Percentiles rank a stretch among this genome's conserved stretches.
These are phyloP conservation scores for Stagonosporopsis vannaccii DNA, from an alignment of 2,329 filamentous ascomycete species.

Conservation along the genomic window DNA sequence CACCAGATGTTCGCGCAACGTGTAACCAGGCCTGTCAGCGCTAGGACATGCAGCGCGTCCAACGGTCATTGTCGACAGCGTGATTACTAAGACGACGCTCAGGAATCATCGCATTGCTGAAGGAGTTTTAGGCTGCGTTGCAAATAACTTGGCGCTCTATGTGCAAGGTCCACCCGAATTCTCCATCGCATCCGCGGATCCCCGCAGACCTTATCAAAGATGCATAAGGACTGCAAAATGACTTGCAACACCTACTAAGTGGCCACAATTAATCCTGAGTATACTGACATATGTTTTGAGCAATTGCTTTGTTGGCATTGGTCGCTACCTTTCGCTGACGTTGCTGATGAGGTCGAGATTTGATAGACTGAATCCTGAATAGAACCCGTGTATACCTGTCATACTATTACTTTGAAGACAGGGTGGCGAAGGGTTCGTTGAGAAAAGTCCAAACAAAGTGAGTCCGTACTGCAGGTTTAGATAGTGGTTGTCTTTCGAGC, in stretches of 20 bases:
- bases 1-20: neutral
- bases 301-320: neutral
- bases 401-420: no score
- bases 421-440: no score
- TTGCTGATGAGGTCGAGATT: no score
- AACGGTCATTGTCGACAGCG: neutral
- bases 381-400: no score
- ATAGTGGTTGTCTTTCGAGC: no score
- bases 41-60: neutral
- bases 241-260: neutral
- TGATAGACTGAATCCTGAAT: no score
- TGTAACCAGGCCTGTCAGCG: neutral
- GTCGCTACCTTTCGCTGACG: no score
- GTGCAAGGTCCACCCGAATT: constrained; percentile 1
- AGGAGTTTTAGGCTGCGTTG: neutral
- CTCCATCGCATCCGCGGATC: neutral
- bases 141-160: constrained; percentile 1
- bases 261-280: neutral
- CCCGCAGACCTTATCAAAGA: neutral
- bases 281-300: neutral
- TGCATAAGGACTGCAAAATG: neutral
- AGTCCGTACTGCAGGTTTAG: no score
- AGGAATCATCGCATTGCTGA: neutral
- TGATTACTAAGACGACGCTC: neutral
- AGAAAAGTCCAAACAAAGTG: no score